A percentile compares a stretch with the other conserved stretches of the same genome.
Conservation (phyloP, 2,329 filamentous ascomycete species). For the Rhynchosporium secalis region DNA sequence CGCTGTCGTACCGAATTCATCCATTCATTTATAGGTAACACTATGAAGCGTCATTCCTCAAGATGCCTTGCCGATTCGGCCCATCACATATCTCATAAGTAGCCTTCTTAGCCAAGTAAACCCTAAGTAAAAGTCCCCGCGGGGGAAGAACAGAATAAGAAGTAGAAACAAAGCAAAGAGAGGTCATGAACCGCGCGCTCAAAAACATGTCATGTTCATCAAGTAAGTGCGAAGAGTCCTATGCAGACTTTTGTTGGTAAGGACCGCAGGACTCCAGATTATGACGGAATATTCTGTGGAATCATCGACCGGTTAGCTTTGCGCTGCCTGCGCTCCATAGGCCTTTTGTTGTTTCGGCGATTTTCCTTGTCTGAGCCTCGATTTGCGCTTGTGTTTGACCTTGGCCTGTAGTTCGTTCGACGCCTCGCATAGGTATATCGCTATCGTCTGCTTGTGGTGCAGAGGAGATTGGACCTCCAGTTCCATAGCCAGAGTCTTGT, state of each 20-base stretch:
- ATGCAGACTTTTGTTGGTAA: conserved; percentile 15
- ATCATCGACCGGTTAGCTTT: conserved; percentile 32
- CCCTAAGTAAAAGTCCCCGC: conserved; percentile 3
- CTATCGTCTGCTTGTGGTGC: conserved; percentile 10
- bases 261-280: conserved; percentile 11
- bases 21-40: conserved; percentile 8
- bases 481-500: conserved; percentile 35
- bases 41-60: conserved; percentile 12
- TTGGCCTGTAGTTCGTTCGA: conserved; percentile 37
- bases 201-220: conserved; percentile 14
- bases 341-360: conserved; percentile 64
- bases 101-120: not conserved
- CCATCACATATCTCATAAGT: conserved; percentile 10
- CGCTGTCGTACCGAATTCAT: conserved; percentile 4
- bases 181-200: conserved; percentile 11
- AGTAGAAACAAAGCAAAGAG: conserved; percentile 7
- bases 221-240: conserved; percentile 3
- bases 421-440: conserved; percentile 33
- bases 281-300: not conserved
- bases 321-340: conserved; percentile 49
- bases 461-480: conserved; percentile 18
- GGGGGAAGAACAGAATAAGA: not conserved
- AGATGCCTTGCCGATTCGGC: not conserved
- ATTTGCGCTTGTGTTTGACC: conserved; percentile 41
- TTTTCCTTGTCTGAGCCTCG: conserved; percentile 49